Evolutionary conservation across 2,329 filamentous ascomycete genomes (phyloP).

Genomic region (Byssoonygena ceratinophila): DNA sequence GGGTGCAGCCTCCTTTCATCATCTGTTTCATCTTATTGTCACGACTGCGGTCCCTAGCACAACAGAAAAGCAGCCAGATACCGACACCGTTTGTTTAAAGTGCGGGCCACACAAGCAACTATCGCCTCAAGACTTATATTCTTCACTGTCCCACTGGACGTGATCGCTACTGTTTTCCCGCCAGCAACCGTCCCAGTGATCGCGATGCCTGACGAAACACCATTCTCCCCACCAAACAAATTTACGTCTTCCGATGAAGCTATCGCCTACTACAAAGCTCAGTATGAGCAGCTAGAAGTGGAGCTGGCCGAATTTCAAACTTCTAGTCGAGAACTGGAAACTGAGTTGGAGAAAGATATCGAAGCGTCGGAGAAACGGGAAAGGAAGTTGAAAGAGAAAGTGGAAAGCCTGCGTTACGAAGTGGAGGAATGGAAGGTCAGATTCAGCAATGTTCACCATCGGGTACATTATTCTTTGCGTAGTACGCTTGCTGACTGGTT

Average conservation of each 20-base stretch:
- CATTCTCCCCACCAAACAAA: constrained; percentile 29
- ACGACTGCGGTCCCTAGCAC: constrained; percentile 1
- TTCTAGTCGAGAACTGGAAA: constrained; percentile 86
- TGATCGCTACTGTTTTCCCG: not conserved
- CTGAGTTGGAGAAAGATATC: constrained; percentile 90
- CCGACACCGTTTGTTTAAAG: not conserved
- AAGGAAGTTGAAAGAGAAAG: constrained; percentile 72
- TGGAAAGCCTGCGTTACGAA: constrained; percentile 73
- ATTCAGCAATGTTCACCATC: constrained; percentile 6
- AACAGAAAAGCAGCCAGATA: not conserved
- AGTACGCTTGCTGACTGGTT: not conserved
- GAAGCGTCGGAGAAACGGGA: constrained; percentile 92
- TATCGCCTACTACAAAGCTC: constrained; percentile 85
- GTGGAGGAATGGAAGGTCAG: constrained; percentile 97
- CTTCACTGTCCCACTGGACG: not conserved
- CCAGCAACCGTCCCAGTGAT: constrained; percentile 21
- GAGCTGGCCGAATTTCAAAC: constrained; percentile 90
- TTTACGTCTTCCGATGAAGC: constrained; percentile 53
- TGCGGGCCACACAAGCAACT: not conserved
- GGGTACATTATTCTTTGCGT: not conserved
- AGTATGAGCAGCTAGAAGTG: constrained; percentile 84
- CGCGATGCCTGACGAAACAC: constrained; percentile 14
- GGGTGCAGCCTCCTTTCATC: constrained; percentile 7
- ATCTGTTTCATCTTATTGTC: constrained; percentile 7
- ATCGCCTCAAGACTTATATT: not conserved